Base-by-base conservation (phyloP, 305 asterid genomes). In the Fraxinus xanthoxyloides region DNA sequence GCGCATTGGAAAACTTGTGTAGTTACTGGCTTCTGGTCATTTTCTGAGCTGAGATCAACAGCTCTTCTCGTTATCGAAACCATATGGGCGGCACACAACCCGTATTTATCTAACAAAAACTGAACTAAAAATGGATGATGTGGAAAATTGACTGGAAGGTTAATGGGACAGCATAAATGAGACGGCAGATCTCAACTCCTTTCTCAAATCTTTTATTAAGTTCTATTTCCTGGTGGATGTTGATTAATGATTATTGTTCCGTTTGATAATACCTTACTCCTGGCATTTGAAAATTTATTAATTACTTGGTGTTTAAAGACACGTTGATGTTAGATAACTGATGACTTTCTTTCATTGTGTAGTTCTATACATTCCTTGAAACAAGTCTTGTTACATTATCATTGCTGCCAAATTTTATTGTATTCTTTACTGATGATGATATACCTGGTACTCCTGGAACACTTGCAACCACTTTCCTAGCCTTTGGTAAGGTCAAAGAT, bases 11-110 rank as follows among this genome's bases (percentile, higher is more conserved):
- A 89, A 78, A 93, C 87, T 83, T 93, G 98, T 76, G 77, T 82
- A n/a, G 75, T 91, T 63, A 87, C 93, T 63, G 98, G 99, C 69
- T 89, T 90, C 74, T 75, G 70, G 80, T 97, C 99, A 4, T 89
- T 97, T 83, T n/a, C 87, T 15, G 92, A 92, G 81, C 91, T 97
- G 87, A 97, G 97, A 82, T 91, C 98, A 5, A 96, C 97, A 0
- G 98, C 99, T 59, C 86, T 97, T 84, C 93, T 97, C 78, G 88
- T 93, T 80, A 91, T 97, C n/a, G n/a, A n/a, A n/a, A n/a, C n/a
- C n/a, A n/a, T 82, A 92, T 97, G 97, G 94, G 98, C 98, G 90
- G 98, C 87, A 94, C n/a, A n/a, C n/a, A n/a, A 94, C 92, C 94
- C 31, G 31, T 28, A 2, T 2, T 28, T 28, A 28, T 28, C 2